These are phyloP conservation scores for Kwoniella sp. DNA, from an alignment of 768 basidiomycete species.

Conservation along the genomic window DNA sequence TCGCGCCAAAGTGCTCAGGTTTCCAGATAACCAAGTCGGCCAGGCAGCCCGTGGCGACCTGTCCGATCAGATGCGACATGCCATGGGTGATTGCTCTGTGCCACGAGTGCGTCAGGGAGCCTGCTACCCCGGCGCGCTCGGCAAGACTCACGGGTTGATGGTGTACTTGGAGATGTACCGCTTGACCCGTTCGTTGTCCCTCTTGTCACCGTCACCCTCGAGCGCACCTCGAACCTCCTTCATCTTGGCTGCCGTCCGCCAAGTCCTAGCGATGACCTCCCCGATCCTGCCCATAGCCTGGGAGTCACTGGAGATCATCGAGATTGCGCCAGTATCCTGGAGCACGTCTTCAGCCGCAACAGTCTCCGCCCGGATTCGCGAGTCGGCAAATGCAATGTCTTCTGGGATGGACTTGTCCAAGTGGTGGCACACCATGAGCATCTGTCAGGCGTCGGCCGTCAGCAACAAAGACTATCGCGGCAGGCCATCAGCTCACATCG, in stretches of 20 bases:
- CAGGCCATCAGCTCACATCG: conserved; percentile 60
- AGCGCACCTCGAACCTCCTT: conserved; percentile 71
- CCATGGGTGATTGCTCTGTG: conserved; percentile 87
- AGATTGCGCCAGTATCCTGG: conserved; percentile 87
- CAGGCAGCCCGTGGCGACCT: conserved; percentile 71
- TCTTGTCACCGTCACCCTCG: conserved; percentile 66
- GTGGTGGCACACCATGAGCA: conserved; percentile 99
- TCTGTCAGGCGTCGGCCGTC: conserved; percentile 55
- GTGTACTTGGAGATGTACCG: conserved; percentile 95
- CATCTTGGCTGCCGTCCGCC: conserved; percentile 97
- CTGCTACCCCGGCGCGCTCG: background rate
- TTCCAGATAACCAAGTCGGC: conserved; percentile 96
- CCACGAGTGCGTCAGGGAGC: background rate
- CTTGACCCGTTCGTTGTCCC: conserved; percentile 87
- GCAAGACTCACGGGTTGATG: conserved; percentile 76
- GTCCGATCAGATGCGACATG: conserved; percentile 79
- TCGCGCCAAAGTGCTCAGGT: conserved; percentile 84
- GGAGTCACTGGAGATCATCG: conserved; percentile 93
- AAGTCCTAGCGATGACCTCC: conserved; percentile 85
- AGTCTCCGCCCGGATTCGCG: conserved; percentile 92
- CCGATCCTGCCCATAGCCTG: conserved; percentile 99
- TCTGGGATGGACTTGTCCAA: conserved; percentile 85
- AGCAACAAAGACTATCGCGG: too few species aligned
- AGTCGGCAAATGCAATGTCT: conserved; percentile 92
- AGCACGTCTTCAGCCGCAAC: conserved; percentile 96